Evolutionary conservation across 2,329 filamentous ascomycete genomes (phyloP).

Genomic region (Grosmannia penicillata): DNA sequence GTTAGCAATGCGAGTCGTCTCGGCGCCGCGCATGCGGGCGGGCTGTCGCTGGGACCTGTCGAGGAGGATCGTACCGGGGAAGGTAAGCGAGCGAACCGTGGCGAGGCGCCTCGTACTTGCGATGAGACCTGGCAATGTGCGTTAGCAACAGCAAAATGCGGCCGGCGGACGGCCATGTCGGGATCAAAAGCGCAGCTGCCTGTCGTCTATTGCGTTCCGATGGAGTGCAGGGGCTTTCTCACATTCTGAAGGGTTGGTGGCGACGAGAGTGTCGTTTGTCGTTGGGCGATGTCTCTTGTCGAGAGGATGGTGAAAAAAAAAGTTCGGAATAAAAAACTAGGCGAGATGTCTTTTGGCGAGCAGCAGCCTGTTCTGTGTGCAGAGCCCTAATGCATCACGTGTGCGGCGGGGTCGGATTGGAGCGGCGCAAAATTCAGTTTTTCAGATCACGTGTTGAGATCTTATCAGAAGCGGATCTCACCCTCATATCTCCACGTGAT

Average conservation of each 20-base stretch:
- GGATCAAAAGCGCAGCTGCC: not conserved
- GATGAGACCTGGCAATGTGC: conserved; percentile 28
- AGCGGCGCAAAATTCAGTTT: too few relatives aligned
- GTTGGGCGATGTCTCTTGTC: conserved; percentile 2
- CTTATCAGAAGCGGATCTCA: too few relatives aligned
- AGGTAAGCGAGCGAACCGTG: conserved; percentile 87
- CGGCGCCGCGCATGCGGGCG: not conserved
- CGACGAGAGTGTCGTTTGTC: not conserved
- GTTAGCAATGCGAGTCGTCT: conserved; percentile 4
- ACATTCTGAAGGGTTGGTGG: conserved; percentile 3
- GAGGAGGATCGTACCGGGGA: conserved; percentile 25
- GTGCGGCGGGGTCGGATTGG: not conserved
- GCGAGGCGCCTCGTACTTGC: conserved; percentile 68
- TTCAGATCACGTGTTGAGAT: too few relatives aligned
- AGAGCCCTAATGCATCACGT: conserved; percentile 10
- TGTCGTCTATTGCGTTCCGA: too few relatives aligned
- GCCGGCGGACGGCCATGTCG: not conserved
- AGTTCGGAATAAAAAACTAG: conserved; percentile 3
- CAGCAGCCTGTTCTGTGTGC: conserved; percentile 8
- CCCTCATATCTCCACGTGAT: too few relatives aligned
- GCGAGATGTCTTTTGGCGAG: conserved; percentile 5
- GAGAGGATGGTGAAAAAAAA: conserved; percentile 4
- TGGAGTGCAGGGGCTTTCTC: not conserved
- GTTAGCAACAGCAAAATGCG: not conserved
- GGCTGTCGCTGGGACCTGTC: not conserved